Evolutionary conservation across 257 asterid species (phyloP), one percentile per base, ranked within the genome.

Genomic region (Solanum etuberosum): DNA sequence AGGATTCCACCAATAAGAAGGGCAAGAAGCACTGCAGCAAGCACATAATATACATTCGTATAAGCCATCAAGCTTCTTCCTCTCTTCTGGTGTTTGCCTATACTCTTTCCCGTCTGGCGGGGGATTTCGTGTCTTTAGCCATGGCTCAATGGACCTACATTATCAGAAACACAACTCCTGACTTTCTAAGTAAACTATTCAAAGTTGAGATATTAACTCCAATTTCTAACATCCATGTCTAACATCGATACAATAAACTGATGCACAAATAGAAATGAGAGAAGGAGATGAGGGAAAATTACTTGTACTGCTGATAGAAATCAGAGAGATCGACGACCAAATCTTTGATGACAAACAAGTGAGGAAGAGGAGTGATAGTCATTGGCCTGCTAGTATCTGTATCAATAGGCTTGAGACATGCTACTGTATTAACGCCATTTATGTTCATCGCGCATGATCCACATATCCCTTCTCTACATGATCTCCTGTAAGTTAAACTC

Each of bases 1-100:
- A 0, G 96, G 97, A 86, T 93, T 93, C 98, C 98, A 95, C 98
- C 98, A 95, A 85, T 95, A 95, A 15, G 97, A 92, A 15, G 98
- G 98, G 93, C 97, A 93, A 0, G 96, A 93, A 21, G 98, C 71
- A 34, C 87, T 90, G 82, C 98, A 93, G n/a, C 95, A 95, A 87
- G 98, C 96, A 85, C 98, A 93, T 6, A 95, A 89, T 88, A 94
- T 95, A 91, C 98, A 95, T 90, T 94, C 98, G 27, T 94, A 93
- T 1, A 93, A 88, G 18, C 98, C 98, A 73, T 95, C 95, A 1
- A 94, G 87, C 70, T 93, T 93, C 89, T 90, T 90, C 86, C 98
- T 92, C 65, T 93, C 97, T 0, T 34, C 89, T 2, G 89, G 87
- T 1, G 88, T 91, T 86, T 95, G 95, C 89, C 92, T 87, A 74